phyloP scores from a whole-genome alignment of 2,329 filamentous ascomycete species.

The Zymoseptoria passerinii region DNA sequence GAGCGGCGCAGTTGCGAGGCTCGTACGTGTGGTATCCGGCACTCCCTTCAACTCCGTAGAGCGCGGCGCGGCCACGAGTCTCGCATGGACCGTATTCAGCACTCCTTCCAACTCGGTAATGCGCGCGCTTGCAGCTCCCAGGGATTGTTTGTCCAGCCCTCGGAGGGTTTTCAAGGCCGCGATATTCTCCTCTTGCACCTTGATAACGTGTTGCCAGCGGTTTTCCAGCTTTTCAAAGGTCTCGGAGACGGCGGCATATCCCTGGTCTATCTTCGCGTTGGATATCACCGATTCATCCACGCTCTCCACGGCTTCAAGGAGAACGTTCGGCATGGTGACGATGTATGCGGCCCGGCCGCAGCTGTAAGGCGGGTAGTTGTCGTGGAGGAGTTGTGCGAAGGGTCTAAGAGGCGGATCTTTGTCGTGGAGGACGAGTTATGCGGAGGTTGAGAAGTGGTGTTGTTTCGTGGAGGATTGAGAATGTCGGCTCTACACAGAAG shows the following conservation, averaged over 20 bases:
- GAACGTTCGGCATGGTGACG: background rate
- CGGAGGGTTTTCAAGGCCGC: background rate
- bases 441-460: background rate
- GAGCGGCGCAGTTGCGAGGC: background rate
- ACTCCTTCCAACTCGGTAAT: background rate
- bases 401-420: background rate
- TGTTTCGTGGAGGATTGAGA: background rate
- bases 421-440: background rate
- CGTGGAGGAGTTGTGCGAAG: background rate
- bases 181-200: background rate
- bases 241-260: background rate
- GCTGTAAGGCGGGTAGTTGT: background rate
- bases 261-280: background rate
- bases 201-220: background rate
- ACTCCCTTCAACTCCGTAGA: background rate
- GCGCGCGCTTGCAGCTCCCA: background rate
- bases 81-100: background rate
- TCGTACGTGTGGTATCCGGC: background rate
- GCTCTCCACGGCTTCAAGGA: background rate
- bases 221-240: background rate
- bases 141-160: background rate
- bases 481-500: background rate
- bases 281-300: background rate
- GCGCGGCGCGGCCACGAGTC: background rate
- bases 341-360: background rate